phyloP scores from a whole-genome alignment of 371 early-diverging fungal genomes.

The Choanephora cucurbitarum region DNA sequence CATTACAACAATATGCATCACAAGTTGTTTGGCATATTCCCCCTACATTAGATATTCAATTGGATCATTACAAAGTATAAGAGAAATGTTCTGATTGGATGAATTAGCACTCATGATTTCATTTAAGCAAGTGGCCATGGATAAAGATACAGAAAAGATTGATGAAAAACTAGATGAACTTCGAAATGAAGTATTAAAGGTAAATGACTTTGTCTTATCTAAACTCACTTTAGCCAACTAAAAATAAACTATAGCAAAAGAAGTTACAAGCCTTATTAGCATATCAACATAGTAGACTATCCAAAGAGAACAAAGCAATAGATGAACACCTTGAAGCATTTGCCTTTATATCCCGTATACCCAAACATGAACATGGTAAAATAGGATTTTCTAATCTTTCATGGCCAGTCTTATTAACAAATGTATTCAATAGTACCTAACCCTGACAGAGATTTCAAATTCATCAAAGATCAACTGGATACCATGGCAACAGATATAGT shows the following conservation, averaged over 20 bases:
- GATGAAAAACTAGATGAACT: background rate
- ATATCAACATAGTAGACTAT: background rate
- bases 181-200: slow-evolving; percentile 1
- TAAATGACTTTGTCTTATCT: slow-evolving; percentile 8
- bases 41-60: background rate
- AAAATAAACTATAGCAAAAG: slow-evolving; percentile 1
- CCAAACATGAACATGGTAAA: slow-evolving; percentile 9
- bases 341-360: background rate
- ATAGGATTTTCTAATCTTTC: background rate
- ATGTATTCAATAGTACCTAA: background rate
- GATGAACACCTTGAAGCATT: background rate
- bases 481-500: background rate
- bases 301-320: background rate
- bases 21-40: slow-evolving; percentile 15
- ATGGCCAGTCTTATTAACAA: too few species aligned
- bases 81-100: background rate
- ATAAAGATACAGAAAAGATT: slow-evolving; percentile 2
- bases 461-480: background rate
- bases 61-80: slow-evolving; percentile 14
- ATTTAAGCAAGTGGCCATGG: background rate
- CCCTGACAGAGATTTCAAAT: background rate
- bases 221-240: background rate
- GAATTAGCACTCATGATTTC: slow-evolving; percentile 5
- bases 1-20: slow-evolving; percentile 12
- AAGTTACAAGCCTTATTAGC: background rate